Percentiles rank a stretch among this genome's conserved stretches.
Conservation (phyloP, 2,329 filamentous ascomycete genomes). For the Exophiala phaeomuriformis region DNA sequence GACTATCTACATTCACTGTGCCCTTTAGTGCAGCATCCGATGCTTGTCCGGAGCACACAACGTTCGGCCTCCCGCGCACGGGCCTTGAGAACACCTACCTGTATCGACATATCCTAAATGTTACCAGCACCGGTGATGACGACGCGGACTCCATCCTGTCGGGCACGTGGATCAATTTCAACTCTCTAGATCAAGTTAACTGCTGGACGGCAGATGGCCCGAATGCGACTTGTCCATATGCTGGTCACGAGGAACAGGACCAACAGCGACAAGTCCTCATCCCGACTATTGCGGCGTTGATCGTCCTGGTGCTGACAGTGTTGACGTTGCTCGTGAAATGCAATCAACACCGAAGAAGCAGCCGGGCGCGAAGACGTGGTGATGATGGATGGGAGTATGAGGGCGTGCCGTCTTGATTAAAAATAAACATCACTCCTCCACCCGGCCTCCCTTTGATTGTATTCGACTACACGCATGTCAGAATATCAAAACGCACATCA, state of each 20-base stretch:
- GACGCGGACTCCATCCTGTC: slow-evolving; percentile 16
- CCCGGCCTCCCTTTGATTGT: too few species aligned
- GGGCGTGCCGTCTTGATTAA: slow-evolving; percentile 50
- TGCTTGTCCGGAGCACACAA: slow-evolving; percentile 44
- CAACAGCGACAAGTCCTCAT: slow-evolving; percentile 49
- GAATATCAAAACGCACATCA: neutral
- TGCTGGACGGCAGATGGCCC: slow-evolving; percentile 57
- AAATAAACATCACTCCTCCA: neutral
- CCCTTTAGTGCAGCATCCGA: slow-evolving; percentile 41
- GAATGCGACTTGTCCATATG: slow-evolving; percentile 54
- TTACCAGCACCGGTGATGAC: slow-evolving; percentile 27
- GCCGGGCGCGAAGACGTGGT: slow-evolving; percentile 45
- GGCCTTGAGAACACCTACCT: slow-evolving; percentile 58
- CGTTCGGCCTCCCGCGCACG: slow-evolving; percentile 53
- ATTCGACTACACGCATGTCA: neutral
- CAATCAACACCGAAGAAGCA: slow-evolving; percentile 52
- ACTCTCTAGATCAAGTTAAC: slow-evolving; percentile 47
- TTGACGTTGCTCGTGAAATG: slow-evolving; percentile 59
- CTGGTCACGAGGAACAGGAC: slow-evolving; percentile 37
- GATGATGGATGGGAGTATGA: slow-evolving; percentile 59
- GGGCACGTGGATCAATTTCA: slow-evolving; percentile 54
- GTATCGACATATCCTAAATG: slow-evolving; percentile 35
- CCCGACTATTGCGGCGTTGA: slow-evolving; percentile 55
- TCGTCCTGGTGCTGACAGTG: slow-evolving; percentile 54
- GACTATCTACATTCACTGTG: slow-evolving; percentile 39